Conservation (phyloP, 2,329 filamentous ascomycete species). For the Sporothrix inflata region DNA sequence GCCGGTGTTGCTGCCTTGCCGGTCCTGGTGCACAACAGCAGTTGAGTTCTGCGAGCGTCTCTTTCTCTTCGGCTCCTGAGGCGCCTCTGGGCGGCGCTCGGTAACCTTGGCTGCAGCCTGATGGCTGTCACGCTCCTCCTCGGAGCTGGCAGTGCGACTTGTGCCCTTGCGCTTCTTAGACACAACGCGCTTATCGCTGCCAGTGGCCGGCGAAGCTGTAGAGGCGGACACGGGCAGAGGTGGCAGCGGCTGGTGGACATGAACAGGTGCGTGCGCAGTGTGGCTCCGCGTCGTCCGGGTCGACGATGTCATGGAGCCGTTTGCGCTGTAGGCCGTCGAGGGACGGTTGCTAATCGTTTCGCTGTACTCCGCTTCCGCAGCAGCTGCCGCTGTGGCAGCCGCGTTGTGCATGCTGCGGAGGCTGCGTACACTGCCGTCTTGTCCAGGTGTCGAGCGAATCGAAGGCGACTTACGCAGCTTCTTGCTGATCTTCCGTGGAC, state of each 20-base stretch:
- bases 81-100: neutral
- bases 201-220: neutral
- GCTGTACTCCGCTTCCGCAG: slow-evolving; percentile 6
- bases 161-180: slow-evolving; percentile 24
- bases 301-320: neutral
- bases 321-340: neutral
- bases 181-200: neutral
- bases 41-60: slow-evolving; percentile 21
- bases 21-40: slow-evolving; percentile 29
- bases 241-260: slow-evolving; percentile 27
- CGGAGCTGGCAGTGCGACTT: neutral
- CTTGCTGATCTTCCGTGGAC: slow-evolving; percentile 49
- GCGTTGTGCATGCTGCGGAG: slow-evolving; percentile 18
- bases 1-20: neutral
- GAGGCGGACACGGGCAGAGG: slow-evolving; percentile 6
- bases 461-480: slow-evolving; percentile 55
- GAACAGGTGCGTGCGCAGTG: neutral
- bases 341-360: neutral
- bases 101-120: neutral
- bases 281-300: slow-evolving; percentile 5
- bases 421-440: slow-evolving; percentile 19
- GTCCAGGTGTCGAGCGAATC: slow-evolving; percentile 13
- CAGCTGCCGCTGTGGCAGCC: neutral
- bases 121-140: neutral
- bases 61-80: slow-evolving; percentile 12